Percentiles rank a stretch among this genome's conserved stretches.
phyloP scores from a whole-genome alignment of 805 yeast species.

The Yarrowia keelungensis region DNA sequence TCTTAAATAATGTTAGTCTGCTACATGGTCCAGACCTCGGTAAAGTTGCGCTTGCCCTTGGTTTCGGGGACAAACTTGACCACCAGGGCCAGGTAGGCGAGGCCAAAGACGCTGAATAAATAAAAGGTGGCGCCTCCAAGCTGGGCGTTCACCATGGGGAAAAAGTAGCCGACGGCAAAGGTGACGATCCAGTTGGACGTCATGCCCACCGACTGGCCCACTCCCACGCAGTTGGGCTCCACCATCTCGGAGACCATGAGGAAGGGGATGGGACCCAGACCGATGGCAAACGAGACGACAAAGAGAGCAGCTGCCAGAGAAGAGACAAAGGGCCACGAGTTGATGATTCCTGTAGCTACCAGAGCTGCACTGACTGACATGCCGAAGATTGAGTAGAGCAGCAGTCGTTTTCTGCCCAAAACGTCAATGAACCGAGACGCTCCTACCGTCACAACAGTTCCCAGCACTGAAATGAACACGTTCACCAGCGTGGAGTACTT shows the following conservation, averaged over 20 bases:
- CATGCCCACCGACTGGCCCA: constrained; percentile 93
- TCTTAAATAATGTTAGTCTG: constrained; percentile 1
- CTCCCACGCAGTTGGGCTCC: constrained; percentile 75
- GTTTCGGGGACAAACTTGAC: constrained; percentile 72
- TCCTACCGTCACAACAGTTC: constrained; percentile 73
- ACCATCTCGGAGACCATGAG: constrained; percentile 87
- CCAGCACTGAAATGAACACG: constrained; percentile 75
- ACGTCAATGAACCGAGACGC: constrained; percentile 80
- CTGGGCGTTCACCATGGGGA: constrained; percentile 71
- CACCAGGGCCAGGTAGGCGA: constrained; percentile 54
- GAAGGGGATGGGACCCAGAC: constrained; percentile 96
- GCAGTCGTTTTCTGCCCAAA: constrained; percentile 75
- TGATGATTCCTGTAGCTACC: constrained; percentile 68
- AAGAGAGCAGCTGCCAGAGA: constrained; percentile 50
- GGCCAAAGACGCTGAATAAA: constrained; percentile 55
- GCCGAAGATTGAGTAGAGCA: constrained; percentile 66
- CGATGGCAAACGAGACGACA: constrained; percentile 86
- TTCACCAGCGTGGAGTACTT: constrained; percentile 72
- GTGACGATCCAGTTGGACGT: constrained; percentile 92
- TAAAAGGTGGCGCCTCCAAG: constrained; percentile 83
- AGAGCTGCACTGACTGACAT: constrained; percentile 72
- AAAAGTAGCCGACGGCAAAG: constrained; percentile 72
- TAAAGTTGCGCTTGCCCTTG: constrained; percentile 65
- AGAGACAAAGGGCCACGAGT: constrained; percentile 27
- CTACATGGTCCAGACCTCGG: constrained; percentile 65